Evolutionary conservation across 2,329 filamentous ascomycete genomes (phyloP), one percentile per base, ranked within the genome.

Genomic region (Penicillium paneum): DNA sequence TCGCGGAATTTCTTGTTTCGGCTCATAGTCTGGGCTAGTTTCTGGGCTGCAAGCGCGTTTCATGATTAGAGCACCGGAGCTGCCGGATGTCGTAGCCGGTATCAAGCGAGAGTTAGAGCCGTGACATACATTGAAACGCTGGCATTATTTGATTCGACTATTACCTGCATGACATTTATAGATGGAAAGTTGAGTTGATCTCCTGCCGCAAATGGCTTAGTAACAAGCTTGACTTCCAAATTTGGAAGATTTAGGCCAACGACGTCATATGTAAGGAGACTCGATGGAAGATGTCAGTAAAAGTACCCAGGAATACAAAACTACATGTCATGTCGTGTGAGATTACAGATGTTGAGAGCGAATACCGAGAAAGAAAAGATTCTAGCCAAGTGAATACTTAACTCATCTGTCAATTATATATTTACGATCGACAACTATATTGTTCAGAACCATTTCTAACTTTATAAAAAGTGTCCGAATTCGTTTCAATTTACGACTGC

Each of bases 41-140:
- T 55, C 50, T 13, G 39, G 46, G 54, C 43, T 59, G 17, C 26
- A 43, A 15, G 24, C 34, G n/a, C 60, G 59, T 43, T 63, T 63
- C 61, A 63, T 63, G 34, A 28, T 57, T 17, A 26, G 12, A 5
- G 17, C 6, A 3, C 7, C 8, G 10, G 19, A n/a, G 11, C 10
- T 19, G 12, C n/a, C 5, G 17, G 21, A 3, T 28, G 15, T 26
- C 8, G 12, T 13, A 7, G 5, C 6, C 4, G 11, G 11, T 17
- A 19, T 24, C 28, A 34, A 17, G 8, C 7, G 4, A 32, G 21
- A 8, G 0, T 26, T 17, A 19, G 15, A 42, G 21, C 12, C 12
- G 3, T 19, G 13, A 5, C 11, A 15, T 26, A 3, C 15, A 24
- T 21, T 7, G 26, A 8, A 28, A 2, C 12, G 11, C 10, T 49